Evolutionary conservation across 192 early-diverging fungal genomes (phyloP), one percentile per base, ranked within the genome.

Genomic region (Umbelopsis vinacea): DNA sequence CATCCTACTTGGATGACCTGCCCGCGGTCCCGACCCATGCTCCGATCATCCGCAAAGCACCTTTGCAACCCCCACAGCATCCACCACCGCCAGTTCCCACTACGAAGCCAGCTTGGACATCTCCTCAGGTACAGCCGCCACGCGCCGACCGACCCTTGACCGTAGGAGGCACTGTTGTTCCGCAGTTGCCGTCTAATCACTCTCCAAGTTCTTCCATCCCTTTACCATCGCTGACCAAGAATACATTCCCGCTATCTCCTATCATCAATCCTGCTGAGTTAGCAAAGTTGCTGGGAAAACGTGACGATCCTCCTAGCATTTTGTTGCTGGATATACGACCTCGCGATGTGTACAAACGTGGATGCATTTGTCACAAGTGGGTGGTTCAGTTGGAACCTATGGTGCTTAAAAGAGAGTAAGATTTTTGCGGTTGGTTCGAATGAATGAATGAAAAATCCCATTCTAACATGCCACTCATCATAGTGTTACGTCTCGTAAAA

Each of bases 321-420:
- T 69, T 97, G 24, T 67, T 96, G 21, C 78, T 97, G 68, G 95
- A 97, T 79, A 85, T 95, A 12, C 86, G 95, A 15, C 86, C 87
- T 38, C 85, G 86, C 46, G 88, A 92, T 29, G 82, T 91, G 38
- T 94, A 82, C 77, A 79, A 81, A 0, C 82, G 80, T 66, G 92
- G 91, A 2, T 91, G 88, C 14, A 86, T 97, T 46, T 88, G 87
- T 50, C 88, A 91, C 74, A 75, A 74, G 29, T 78, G 84, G 69
- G 78, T 90, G 17, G 89, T 95, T 19, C 89, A 95, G 69, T 66
- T 97, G 15, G 93, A 95, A 67, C 95, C 95, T 1, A 69, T 85
- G 43, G 85, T 83, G 26, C 77, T 86, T 14, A 79, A 78, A 50
- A 76, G 82, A 74, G 84, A 83, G 84, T 94, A 87, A 67, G 82